Percentiles rank a stretch among this genome's conserved stretches.
Evolutionary conservation across 176 grass and related monocot species (phyloP).

Genomic region (Echinochloa phyllopogon): DNA sequence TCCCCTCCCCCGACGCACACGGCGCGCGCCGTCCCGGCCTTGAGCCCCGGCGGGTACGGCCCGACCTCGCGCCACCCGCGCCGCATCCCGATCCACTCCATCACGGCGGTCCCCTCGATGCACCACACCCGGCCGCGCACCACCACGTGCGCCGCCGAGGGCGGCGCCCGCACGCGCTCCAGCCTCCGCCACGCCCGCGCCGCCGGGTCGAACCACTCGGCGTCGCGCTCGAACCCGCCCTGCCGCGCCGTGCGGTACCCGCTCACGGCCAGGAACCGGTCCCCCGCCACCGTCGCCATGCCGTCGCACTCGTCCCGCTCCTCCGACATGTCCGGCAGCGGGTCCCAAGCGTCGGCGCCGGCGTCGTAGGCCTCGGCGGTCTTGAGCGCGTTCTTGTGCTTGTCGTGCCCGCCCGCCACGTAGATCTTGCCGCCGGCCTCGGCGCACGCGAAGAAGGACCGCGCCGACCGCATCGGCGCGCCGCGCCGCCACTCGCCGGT

Average conservation of each 20-base stretch:
- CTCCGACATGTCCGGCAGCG: constrained; percentile 84
- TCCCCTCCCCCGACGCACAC: constrained; percentile 42
- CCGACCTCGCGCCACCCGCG: constrained; percentile 60
- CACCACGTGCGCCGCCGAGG: constrained; percentile 53
- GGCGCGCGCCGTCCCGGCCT: constrained; percentile 57
- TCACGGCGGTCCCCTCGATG: constrained; percentile 48
- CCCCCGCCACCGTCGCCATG: constrained; percentile 59
- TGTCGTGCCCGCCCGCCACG: constrained; percentile 83
- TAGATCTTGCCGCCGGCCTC: constrained; percentile 59
- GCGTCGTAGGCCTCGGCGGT: constrained; percentile 81
- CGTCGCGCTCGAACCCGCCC: constrained; percentile 75
- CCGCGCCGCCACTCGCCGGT: constrained; percentile 51
- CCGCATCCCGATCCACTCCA: constrained; percentile 47
- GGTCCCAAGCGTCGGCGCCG: constrained; percentile 55
- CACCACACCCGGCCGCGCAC: constrained; percentile 61
- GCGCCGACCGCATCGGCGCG: constrained; percentile 44
- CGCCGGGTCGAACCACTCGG: constrained; percentile 71
- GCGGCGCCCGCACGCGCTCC: constrained; percentile 44
- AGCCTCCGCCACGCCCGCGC: constrained; percentile 55
- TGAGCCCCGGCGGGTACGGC: constrained; percentile 54
- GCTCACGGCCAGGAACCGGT: constrained; percentile 65
- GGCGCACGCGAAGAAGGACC: constrained; percentile 80
- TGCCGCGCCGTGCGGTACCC: constrained; percentile 89
- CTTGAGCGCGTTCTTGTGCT: constrained; percentile 91
- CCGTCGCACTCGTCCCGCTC: constrained; percentile 85